Evolutionary conservation across 1,139 yeast genomes (phyloP).

Genomic region (Saccharomyces hybrid): DNA sequence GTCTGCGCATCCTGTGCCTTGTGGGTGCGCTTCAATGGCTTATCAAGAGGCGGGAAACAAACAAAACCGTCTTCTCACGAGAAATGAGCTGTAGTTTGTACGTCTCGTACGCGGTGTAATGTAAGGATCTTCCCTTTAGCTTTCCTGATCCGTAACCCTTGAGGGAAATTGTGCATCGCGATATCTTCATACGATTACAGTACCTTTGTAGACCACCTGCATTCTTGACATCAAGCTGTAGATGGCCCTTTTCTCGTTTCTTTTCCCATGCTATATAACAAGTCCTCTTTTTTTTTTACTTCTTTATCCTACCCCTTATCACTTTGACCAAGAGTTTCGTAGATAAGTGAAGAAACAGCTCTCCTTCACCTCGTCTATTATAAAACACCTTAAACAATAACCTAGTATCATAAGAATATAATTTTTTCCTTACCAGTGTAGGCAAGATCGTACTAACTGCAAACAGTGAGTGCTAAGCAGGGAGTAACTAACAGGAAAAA

Average conservation of each 20-base stretch:
- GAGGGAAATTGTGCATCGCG: not conserved
- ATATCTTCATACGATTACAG: not conserved
- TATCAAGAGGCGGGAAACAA: too few relatives aligned
- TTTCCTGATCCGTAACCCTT: not conserved
- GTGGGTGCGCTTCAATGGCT: too few relatives aligned
- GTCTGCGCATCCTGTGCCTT: not conserved
- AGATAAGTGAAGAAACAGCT: not conserved
- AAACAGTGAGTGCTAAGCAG: not conserved
- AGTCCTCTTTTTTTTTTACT: not conserved
- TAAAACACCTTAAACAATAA: not conserved
- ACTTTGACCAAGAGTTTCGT: not conserved
- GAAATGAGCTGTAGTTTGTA: not conserved
- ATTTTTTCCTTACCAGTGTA: not conserved
- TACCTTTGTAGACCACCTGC: not conserved
- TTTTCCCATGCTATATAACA: not conserved
- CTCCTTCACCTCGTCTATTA: not conserved
- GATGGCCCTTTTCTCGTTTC: not conserved
- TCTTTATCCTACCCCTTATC: not conserved
- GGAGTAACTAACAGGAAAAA: not conserved
- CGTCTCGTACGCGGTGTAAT: not conserved
- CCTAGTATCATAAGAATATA: not conserved
- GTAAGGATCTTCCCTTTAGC: slow-evolving; percentile 1
- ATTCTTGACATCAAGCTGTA: not conserved
- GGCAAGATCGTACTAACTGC: not conserved
- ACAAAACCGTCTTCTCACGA: not conserved